Base-by-base conservation (phyloP, 2,329 filamentous ascomycete genomes). In the Phialophora macrospora region DNA sequence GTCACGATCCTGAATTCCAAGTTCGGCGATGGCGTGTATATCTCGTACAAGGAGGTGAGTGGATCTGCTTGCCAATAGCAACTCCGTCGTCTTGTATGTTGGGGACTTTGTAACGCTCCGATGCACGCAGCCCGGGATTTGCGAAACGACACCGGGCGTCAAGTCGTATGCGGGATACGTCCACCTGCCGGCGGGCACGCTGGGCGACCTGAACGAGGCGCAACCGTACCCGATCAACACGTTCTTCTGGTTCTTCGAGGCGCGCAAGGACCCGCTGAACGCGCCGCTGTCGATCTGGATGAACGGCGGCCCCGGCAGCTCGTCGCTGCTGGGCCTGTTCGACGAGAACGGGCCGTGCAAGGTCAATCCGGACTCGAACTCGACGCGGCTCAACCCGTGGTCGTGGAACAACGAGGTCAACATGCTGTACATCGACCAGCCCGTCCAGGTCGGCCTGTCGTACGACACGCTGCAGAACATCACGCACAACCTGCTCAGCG, bases 381-480 rank as follows among this genome's bases (percentile, higher is more conserved):
- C 74, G 12, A 81, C 82, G 0, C 75, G 75, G n/a, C 69, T 80
- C 20, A 89, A 89, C 69, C 84, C 85, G 0, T 87, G 83, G 76
- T 85, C 85, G 1, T 90, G 87, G 85, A 87, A 85, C 65, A 84
- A 85, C 68, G 82, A 84, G 26, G 84, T 83, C 65, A 90, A 90
- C 69, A 85, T 90, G 82, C 83, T 91, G 6, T 91, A 88, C 75
- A 84, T 91, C 69, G 88, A 91, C 70, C 85, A 90, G 74, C 89
- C 85, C 11, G 82, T 80, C 12, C 82, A 84, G 55, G 82, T 85
- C 2, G 86, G 86, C 0, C 84, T 87, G 70, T 85, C 82, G 6
- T 88, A 87, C 73, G 80, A 81, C 64, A 68, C 76, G 1, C 73
- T 73, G 12, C 76, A 74, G 17, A 81, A 81, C 58, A 77, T 77